Percentiles rank a stretch among this genome's conserved stretches.
Conservation (phyloP, 495 filamentous ascomycete genomes). For the Neurospora sp. region DNA sequence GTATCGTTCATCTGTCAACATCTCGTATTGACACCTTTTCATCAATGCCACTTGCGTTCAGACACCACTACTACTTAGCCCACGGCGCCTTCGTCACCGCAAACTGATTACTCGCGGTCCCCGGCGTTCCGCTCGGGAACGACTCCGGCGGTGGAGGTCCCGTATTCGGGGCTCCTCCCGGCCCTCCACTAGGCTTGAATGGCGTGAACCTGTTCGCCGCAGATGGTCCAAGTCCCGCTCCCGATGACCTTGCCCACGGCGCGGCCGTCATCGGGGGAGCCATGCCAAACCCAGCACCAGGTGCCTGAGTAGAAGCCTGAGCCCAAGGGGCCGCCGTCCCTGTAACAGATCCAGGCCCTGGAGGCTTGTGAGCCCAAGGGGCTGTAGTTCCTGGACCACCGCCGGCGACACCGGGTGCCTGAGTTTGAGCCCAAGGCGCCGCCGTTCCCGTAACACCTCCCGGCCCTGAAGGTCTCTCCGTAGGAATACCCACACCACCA, state of each 20-base stretch:
- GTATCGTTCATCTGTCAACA: not conserved
- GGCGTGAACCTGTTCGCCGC: not conserved
- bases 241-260: slow-evolving; percentile 8
- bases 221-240: not conserved
- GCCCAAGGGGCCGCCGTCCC: slow-evolving; percentile 34
- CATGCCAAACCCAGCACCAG: slow-evolving; percentile 4
- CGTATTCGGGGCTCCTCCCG: slow-evolving; percentile 12
- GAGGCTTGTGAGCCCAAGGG: not conserved
- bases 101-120: slow-evolving; percentile 21
- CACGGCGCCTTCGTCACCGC: slow-evolving; percentile 24
- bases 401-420: not conserved
- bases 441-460: slow-evolving; percentile 18
- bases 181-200: slow-evolving; percentile 8
- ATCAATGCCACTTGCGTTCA: not conserved
- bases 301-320: slow-evolving; percentile 18
- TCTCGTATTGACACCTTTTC: not conserved
- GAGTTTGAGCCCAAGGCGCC: slow-evolving; percentile 31
- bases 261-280: slow-evolving; percentile 15
- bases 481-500: not conserved
- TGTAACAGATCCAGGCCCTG: not conserved
- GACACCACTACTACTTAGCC: slow-evolving; percentile 11
- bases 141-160: slow-evolving; percentile 11
- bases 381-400: not conserved
- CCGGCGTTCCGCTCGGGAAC: slow-evolving; percentile 17
- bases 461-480: not conserved